Percentiles rank a stretch among this genome's conserved stretches.
These are phyloP conservation scores for Farysia itapuensis DNA, from an alignment of 1,284 basidiomycete species.

Conservation along the genomic window DNA sequence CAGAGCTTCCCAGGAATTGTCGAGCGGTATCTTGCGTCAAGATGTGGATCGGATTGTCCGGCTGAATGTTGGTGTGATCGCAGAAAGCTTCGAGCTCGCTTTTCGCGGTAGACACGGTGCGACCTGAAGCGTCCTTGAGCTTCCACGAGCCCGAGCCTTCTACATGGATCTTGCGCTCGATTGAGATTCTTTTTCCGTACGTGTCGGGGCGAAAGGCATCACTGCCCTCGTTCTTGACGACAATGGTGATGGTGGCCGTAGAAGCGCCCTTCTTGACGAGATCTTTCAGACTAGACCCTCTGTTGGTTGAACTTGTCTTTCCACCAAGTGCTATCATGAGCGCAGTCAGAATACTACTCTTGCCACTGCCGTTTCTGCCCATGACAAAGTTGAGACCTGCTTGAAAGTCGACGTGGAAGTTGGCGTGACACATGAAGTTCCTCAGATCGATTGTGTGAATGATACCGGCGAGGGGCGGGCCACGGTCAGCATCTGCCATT, in stretches of 20 bases:
- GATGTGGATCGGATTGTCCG: constrained; percentile 95
- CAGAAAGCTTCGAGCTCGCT: constrained; percentile 85
- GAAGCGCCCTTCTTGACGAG: constrained; percentile 86
- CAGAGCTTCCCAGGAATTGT: constrained; percentile 83
- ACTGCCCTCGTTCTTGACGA: constrained; percentile 81
- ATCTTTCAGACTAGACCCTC: constrained; percentile 80
- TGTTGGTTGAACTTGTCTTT: constrained; percentile 77
- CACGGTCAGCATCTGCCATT: constrained; percentile 13
- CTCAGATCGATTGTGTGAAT: constrained; percentile 82
- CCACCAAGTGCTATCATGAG: constrained; percentile 92
- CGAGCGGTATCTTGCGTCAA: constrained; percentile 66
- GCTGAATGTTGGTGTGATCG: constrained; percentile 92
- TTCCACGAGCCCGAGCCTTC: constrained; percentile 73
- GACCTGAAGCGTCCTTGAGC: constrained; percentile 72
- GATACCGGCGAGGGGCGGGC: constrained; percentile 68
- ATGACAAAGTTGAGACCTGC: constrained; percentile 96
- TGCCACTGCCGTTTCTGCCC: constrained; percentile 73
- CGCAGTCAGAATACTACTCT: constrained; percentile 90
- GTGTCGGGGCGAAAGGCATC: constrained; percentile 82
- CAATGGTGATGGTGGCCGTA: constrained; percentile 75
- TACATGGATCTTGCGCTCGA: constrained; percentile 78
- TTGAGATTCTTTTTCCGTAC: constrained; percentile 80
- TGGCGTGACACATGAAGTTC: constrained; percentile 96
- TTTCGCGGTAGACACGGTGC: constrained; percentile 74
- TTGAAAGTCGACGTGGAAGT: constrained; percentile 73